These are phyloP conservation scores for Sugiyamaella valdiviana DNA, from an alignment of 805 yeast species.

Conservation along the genomic window DNA sequence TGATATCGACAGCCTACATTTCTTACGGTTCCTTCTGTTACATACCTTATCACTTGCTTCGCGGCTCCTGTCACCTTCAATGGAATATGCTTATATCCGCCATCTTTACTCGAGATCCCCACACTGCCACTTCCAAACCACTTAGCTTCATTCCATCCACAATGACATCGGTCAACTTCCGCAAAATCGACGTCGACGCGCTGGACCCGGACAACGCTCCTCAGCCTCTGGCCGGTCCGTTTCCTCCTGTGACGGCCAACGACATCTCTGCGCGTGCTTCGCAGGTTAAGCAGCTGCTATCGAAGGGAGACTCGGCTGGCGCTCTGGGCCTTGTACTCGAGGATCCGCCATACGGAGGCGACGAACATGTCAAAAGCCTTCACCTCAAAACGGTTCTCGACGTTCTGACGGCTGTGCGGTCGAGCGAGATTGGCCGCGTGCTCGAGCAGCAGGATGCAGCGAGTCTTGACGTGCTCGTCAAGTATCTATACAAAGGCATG, in stretches of 20 bases:
- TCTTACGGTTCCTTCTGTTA: too few species aligned
- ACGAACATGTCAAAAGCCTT: constrained; percentile 45
- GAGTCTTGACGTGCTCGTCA: constrained; percentile 57
- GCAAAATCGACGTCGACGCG: constrained; percentile 91
- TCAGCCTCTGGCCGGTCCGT: constrained; percentile 56
- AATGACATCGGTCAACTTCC: constrained; percentile 24
- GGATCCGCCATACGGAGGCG: constrained; percentile 80
- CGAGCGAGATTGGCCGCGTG: constrained; percentile 57
- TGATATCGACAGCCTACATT: too few species aligned
- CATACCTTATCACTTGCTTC: too few species aligned
- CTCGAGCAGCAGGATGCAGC: constrained; percentile 59
- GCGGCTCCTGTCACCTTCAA: not conserved
- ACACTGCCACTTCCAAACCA: not conserved
- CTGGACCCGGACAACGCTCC: constrained; percentile 72
- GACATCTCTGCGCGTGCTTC: constrained; percentile 52
- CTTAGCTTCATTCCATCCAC: not conserved
- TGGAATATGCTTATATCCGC: not conserved
- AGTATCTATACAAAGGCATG: constrained; percentile 85
- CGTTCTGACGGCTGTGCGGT: constrained; percentile 59
- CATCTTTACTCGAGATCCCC: not conserved
- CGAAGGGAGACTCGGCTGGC: constrained; percentile 64
- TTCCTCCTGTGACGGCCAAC: constrained; percentile 42
- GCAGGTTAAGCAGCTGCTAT: constrained; percentile 54
- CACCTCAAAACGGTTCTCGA: constrained; percentile 59
- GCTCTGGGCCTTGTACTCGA: constrained; percentile 61